Evolutionary conservation across 1,139 yeast species (phyloP).

Genomic region (Pneumocystis canis): DNA sequence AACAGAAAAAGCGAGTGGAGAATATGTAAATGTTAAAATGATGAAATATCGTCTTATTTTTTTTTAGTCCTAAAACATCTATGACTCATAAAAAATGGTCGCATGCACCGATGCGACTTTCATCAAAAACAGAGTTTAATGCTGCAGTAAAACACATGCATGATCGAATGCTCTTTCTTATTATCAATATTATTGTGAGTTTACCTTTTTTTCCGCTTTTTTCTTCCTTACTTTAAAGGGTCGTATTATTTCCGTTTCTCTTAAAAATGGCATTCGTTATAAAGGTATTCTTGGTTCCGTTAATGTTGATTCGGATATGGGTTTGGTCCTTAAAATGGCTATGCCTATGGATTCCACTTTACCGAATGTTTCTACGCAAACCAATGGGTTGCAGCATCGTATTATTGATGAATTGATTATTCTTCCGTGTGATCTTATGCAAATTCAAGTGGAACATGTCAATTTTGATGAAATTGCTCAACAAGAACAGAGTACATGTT

Average conservation of each 20-base stretch:
- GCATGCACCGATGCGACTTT: constrained; percentile 1
- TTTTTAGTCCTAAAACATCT: not conserved
- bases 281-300: not conserved
- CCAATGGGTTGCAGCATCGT: not conserved
- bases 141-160: constrained; percentile 24
- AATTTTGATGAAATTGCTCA: not conserved
- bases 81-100: not conserved
- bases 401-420: not conserved
- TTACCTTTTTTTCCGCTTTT: not conserved
- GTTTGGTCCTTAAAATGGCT: constrained; percentile 1
- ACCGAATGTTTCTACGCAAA: not conserved
- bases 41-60: not conserved
- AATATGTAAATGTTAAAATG: not conserved
- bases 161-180: constrained; percentile 37
- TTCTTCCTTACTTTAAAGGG: not conserved
- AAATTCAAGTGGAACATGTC: constrained; percentile 18
- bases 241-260: not conserved
- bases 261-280: not conserved
- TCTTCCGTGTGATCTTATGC: not conserved
- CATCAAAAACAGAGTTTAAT: constrained; percentile 13
- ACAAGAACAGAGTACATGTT: not conserved
- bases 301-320: constrained; percentile 1
- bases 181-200: constrained; percentile 37
- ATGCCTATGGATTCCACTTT: not conserved
- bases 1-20: not conserved